phyloP scores from a whole-genome alignment of 805 yeast genomes.

The Saccharomyces jurei region DNA sequence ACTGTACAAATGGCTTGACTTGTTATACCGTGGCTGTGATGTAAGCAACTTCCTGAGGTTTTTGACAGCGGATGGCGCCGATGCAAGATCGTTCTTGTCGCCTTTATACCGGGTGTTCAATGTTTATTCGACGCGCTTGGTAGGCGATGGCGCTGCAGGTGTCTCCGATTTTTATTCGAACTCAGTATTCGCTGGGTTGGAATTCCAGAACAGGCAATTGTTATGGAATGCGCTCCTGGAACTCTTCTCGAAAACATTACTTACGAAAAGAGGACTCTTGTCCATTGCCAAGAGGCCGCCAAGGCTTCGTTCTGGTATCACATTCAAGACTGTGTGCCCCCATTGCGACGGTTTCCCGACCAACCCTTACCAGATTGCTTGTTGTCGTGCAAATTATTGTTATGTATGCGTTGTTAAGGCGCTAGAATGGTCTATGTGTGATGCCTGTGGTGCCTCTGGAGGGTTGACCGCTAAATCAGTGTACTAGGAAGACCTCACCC shows the following conservation, averaged over 20 bases:
- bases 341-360: constrained; percentile 15
- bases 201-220: constrained; percentile 25
- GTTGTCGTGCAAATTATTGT: constrained; percentile 16
- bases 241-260: constrained; percentile 15
- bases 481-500: background rate
- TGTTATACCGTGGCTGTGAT: background rate
- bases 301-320: background rate
- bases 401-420: constrained; percentile 16
- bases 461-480: constrained; percentile 2
- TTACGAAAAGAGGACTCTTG: constrained; percentile 6
- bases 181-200: constrained; percentile 15
- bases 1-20: background rate
- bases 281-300: background rate
- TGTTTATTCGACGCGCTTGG: constrained; percentile 3
- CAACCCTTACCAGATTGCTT: constrained; percentile 14
- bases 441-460: constrained; percentile 5
- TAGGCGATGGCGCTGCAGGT: background rate
- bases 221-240: constrained; percentile 27
- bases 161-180: constrained; percentile 9
- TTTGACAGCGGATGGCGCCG: background rate
- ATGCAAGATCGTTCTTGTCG: constrained; percentile 7
- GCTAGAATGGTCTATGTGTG: constrained; percentile 12
- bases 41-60: background rate
- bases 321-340: constrained; percentile 6
- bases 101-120: constrained; percentile 16